Base-by-base conservation (phyloP, 495 filamentous ascomycete species). In the Parachaetomium inaequale region DNA sequence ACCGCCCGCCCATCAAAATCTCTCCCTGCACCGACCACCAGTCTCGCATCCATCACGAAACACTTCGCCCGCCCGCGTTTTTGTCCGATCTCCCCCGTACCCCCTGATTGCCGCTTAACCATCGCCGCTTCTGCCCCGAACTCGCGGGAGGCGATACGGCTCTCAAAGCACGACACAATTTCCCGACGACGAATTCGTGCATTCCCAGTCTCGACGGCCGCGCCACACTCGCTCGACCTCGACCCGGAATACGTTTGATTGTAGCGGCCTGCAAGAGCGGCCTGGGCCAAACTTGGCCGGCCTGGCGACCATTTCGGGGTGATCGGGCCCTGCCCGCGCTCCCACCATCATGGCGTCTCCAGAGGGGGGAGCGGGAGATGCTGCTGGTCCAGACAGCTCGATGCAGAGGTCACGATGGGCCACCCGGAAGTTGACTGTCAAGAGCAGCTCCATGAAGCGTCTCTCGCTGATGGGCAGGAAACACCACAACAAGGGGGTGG, bases 381-480 rank as follows among this genome's bases (percentile, higher is more conserved):
- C 60, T 42, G 58, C 63, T 47, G 70, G 66, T 61, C 69, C 64
- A 76, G 74, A 74, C 87, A 89, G 75, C 59, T 64, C 73, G 61
- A 79, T 78, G 53, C 68, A 74, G 61, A 80, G 91, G 70, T 86
- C 92, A 70, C 81, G 95, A 87, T 99, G 94, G 94, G 94, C 94
- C 58, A 98, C 94, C 31, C 90, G 91, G 64, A 87, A 90, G 69
- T 81, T 87, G 64, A 86, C 83, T 55, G 87, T 89, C 61, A 79
- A 85, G 74, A 88, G 86, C 71, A 90, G 87, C 34, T 74, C 84
- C 68, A 78, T 82, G 69, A 98, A 97, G 79, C 88, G 94, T 60
- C 81, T 88, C 51, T 93, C 90, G 58, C 87, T 99, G 65, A 87
- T 90, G 70, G 84, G 88, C 64, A 88, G 90, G 62, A 81, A 89